phyloP scores from a whole-genome alignment of 805 yeast species.

The Wickerhamomyces alni region DNA sequence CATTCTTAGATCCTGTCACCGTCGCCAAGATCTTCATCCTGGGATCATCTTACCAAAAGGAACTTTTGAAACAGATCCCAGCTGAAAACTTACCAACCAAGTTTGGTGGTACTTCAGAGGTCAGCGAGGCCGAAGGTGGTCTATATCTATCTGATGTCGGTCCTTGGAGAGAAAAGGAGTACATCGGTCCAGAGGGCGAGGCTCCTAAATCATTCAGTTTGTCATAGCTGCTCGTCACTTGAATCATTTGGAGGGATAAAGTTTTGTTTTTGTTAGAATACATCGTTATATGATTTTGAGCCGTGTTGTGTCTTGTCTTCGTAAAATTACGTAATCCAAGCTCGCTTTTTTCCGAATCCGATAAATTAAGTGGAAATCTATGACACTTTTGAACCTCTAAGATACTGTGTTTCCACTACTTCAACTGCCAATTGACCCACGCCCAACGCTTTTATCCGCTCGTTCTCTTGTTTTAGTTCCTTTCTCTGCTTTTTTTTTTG shows the following conservation, averaged over 20 bases:
- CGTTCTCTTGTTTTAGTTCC: too few species aligned
- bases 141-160: slow-evolving; percentile 86
- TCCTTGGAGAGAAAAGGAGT: slow-evolving; percentile 93
- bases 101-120: slow-evolving; percentile 80
- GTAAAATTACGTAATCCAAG: background rate
- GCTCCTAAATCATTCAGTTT: slow-evolving; percentile 58
- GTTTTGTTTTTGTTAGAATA: background rate
- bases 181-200: slow-evolving; percentile 91
- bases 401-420: too few species aligned
- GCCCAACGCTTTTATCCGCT: too few species aligned
- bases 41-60: slow-evolving; percentile 73
- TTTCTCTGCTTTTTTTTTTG: background rate
- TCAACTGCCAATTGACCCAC: too few species aligned
- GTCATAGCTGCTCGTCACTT: background rate
- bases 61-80: slow-evolving; percentile 87
- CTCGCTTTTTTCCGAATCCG: background rate
- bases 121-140: slow-evolving; percentile 66
- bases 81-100: slow-evolving; percentile 85
- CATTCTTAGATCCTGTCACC: slow-evolving; percentile 95
- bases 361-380: too few species aligned
- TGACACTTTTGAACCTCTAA: too few species aligned
- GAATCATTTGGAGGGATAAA: background rate
- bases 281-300: background rate
- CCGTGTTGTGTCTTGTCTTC: background rate
- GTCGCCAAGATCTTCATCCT: slow-evolving; percentile 90